Evolutionary conservation across 495 filamentous ascomycete species (phyloP), one percentile per base, ranked within the genome.

Genomic region (Hypoxylon subgilvum): DNA sequence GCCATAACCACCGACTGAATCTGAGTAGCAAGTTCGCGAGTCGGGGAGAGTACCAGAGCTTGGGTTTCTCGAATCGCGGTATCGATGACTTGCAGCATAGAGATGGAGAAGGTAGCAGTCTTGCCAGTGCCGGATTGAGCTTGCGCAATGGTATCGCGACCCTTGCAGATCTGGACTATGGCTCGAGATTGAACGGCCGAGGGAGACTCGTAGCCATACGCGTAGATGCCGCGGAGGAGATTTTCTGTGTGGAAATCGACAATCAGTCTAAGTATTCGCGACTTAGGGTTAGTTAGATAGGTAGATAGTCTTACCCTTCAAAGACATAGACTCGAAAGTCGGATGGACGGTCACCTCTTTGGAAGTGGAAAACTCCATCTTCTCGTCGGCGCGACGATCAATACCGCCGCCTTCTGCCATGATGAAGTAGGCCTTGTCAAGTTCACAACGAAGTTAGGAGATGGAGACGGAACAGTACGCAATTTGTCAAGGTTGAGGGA

Each of bases 121-220:
- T 99, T 99, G 78, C 94, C 94, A 45, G 94, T 99, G 78, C 94
- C 94, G 45, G 92, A 96, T 80, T 99, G 94, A n/a, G 94, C 94
- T 74, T 99, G 94, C 27, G 94, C 94, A 72, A 99, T 99, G 44
- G 91, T 96, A 71, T 99, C 94, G 72, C 92, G 91, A 57, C 93
- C 94, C 79, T 96, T 97, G 84, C 92, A 97, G 69, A 98, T 92
- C 74, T 97, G 93, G 60, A 97, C 92, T 69, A 98, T 98, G 53
- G 95, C 94, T 66, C 94, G 88, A 36, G 91, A 96, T 76, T 98
- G 94, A 13, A 98, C 92, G 3, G 94, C 94, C 3, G 94, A 98
- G 1, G 94, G 94, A 0, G 91, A 96, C 70, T 98, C 94, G 73
- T 96, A 98, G 42, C 94, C 94, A 64, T 99, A 99, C 13, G 94